These are phyloP conservation scores for Pyrenophora teres DNA, from an alignment of 2,329 filamentous ascomycete species.

Conservation along the genomic window DNA sequence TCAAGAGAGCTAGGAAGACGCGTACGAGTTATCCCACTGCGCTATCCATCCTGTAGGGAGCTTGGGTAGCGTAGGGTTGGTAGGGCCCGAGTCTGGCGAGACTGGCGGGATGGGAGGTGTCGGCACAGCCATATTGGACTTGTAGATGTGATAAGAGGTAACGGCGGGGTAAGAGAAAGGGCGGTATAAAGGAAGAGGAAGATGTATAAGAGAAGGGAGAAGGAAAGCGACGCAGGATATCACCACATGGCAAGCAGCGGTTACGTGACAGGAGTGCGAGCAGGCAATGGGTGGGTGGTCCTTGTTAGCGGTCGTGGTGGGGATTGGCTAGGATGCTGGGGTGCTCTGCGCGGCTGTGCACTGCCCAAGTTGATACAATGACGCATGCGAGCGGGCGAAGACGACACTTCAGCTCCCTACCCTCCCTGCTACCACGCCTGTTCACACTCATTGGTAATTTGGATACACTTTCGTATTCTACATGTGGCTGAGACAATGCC, in stretches of 20 bases:
- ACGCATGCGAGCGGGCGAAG: constrained; percentile 16
- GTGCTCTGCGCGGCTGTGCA: constrained; percentile 18
- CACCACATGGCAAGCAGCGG: constrained; percentile 20
- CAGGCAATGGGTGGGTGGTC: constrained; percentile 24
- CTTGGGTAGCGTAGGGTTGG: constrained; percentile 45
- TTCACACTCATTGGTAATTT: background rate
- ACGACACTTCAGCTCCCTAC: constrained; percentile 17
- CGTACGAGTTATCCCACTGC: constrained; percentile 48
- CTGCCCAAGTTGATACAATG: constrained; percentile 9
- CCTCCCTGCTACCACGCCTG: constrained; percentile 5
- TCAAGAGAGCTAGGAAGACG: constrained; percentile 5
- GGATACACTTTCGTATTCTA: background rate
- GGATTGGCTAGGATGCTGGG: constrained; percentile 16
- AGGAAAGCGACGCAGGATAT: constrained; percentile 1
- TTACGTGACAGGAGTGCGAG: constrained; percentile 26
- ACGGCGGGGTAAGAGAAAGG: constrained; percentile 6
- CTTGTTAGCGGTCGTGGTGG: constrained; percentile 26
- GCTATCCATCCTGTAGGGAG: constrained; percentile 49
- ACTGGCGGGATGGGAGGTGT: constrained; percentile 45
- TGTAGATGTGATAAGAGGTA: constrained; percentile 7
- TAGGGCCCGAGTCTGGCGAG: constrained; percentile 48
- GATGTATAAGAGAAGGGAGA: constrained; percentile 2
- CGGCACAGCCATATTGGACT: constrained; percentile 38
- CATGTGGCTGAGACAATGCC: constrained; percentile 10
- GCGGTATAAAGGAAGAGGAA: background rate